Evolutionary conservation across 768 basidiomycete genomes (phyloP).

Genomic region (Rhodotorula babjevae): DNA sequence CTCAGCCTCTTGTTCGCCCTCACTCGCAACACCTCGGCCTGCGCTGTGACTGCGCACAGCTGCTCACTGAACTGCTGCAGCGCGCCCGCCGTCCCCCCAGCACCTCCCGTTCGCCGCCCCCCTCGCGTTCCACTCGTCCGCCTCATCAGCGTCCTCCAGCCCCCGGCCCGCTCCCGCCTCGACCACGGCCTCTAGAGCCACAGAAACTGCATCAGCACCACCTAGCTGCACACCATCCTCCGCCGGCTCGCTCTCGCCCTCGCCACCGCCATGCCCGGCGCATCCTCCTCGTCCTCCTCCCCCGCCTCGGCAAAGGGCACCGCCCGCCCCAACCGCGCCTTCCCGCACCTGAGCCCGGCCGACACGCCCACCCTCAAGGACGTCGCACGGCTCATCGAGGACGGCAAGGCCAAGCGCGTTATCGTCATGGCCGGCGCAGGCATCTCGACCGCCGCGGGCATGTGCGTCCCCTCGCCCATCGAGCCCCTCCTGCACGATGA

Average conservation of each 20-base stretch:
- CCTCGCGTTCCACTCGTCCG: no score
- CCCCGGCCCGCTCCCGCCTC: no score
- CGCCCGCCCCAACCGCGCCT: constrained; percentile 1
- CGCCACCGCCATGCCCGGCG: not conserved
- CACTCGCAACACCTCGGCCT: not conserved
- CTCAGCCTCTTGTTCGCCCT: no score
- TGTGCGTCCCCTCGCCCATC: not conserved
- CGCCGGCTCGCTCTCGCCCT: no score
- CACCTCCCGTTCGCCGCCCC: no score
- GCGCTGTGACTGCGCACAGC: no score
- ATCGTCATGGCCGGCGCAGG: constrained; percentile 51
- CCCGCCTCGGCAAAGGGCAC: not conserved
- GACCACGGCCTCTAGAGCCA: no score
- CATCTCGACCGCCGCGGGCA: constrained; percentile 68
- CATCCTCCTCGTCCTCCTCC: not conserved
- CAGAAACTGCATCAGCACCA: no score
- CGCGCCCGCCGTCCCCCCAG: no score
- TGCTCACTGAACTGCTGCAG: no score
- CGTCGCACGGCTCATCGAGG: constrained; percentile 38
- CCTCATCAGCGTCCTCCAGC: no score
- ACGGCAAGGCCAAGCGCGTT: constrained; percentile 33
- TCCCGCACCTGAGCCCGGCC: constrained; percentile 4
- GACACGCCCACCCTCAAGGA: constrained; percentile 26
- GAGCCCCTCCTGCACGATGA: not conserved
- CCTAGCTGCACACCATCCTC: not conserved